These are phyloP conservation scores for Tephrocybe rancida DNA, from an alignment of 768 basidiomycete genomes.

Conservation along the genomic window DNA sequence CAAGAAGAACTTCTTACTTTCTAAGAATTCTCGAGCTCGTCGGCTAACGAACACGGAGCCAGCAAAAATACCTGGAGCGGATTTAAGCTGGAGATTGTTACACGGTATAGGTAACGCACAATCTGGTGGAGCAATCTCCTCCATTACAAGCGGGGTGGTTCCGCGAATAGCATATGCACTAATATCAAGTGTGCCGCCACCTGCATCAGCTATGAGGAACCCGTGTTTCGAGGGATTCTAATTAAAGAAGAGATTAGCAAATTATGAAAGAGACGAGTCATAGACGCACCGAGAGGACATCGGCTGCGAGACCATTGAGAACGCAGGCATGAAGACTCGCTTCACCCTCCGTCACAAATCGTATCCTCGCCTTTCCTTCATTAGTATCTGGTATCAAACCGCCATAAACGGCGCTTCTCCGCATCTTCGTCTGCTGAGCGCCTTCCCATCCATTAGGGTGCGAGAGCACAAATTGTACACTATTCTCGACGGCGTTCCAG, in stretches of 20 bases:
- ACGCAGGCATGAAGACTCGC: constrained; percentile 84
- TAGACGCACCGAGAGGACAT: constrained; percentile 67
- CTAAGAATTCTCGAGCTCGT: constrained; percentile 70
- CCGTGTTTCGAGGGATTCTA: constrained; percentile 77
- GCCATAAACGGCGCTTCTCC: constrained; percentile 70
- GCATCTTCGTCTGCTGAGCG: constrained; percentile 77
- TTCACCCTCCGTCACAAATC: constrained; percentile 85
- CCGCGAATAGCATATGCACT: constrained; percentile 78
- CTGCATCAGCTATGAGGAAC: constrained; percentile 80
- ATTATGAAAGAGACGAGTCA: neutral
- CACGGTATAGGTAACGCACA: constrained; percentile 44
- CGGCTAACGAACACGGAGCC: constrained; percentile 84
- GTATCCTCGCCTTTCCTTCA: constrained; percentile 69
- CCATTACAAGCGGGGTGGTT: constrained; percentile 71
- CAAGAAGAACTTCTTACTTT: constrained; percentile 41
- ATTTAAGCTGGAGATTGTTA: constrained; percentile 1
- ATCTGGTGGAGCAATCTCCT: constrained; percentile 83
- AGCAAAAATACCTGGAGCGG: constrained; percentile 67
- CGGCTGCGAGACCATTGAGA: constrained; percentile 73
- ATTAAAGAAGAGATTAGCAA: neutral
- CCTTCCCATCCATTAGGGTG: constrained; percentile 88
- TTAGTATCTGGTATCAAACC: constrained; percentile 76
- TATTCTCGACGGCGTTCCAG: constrained; percentile 70
- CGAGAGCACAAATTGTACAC: constrained; percentile 74
- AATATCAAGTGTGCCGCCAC: constrained; percentile 81